Evolutionary conservation across 2,329 filamentous ascomycete species (phyloP).

Genomic region (Neodidymelliopsis sp.): DNA sequence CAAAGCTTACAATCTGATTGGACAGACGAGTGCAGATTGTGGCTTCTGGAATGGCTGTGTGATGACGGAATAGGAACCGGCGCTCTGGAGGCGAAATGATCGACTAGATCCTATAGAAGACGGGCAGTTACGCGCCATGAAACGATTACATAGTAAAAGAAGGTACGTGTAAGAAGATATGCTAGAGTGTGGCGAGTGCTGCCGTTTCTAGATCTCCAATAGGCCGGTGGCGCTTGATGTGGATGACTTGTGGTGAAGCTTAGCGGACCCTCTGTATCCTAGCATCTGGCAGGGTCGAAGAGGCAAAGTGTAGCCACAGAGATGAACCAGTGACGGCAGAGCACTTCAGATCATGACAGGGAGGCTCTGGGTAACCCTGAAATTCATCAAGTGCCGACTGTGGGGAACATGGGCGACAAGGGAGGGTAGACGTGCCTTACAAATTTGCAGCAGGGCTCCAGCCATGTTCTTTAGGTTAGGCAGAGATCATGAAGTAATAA

Average conservation of each 20-base stretch:
- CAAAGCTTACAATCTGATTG: constrained; percentile 36
- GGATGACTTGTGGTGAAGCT: constrained; percentile 37
- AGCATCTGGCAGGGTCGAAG: constrained; percentile 9
- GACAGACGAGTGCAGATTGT: constrained; percentile 31
- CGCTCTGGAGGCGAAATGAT: constrained; percentile 48
- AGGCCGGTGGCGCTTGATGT: constrained; percentile 44
- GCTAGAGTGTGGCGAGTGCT: constrained; percentile 47
- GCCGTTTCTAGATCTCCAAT: constrained; percentile 44
- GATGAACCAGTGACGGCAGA: constrained; percentile 8
- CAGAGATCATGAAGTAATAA: constrained; percentile 23
- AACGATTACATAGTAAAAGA: constrained; percentile 27
- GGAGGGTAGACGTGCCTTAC: constrained; percentile 12
- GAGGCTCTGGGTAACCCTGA: constrained; percentile 13
- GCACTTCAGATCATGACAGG: constrained; percentile 2
- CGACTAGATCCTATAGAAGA: constrained; percentile 21
- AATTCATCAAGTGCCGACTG: constrained; percentile 18
- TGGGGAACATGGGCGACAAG: constrained; percentile 11
- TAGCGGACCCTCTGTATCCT: constrained; percentile 35
- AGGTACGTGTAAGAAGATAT: constrained; percentile 33
- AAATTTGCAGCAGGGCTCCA: constrained; percentile 15
- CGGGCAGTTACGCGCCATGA: constrained; percentile 17
- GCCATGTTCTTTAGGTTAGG: constrained; percentile 16
- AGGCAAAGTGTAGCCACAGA: constrained; percentile 11
- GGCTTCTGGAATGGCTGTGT: constrained; percentile 42
- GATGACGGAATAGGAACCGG: constrained; percentile 42